Base-by-base conservation (phyloP, 176 grass and related monocot genomes). In the Oryza officinalis region DNA sequence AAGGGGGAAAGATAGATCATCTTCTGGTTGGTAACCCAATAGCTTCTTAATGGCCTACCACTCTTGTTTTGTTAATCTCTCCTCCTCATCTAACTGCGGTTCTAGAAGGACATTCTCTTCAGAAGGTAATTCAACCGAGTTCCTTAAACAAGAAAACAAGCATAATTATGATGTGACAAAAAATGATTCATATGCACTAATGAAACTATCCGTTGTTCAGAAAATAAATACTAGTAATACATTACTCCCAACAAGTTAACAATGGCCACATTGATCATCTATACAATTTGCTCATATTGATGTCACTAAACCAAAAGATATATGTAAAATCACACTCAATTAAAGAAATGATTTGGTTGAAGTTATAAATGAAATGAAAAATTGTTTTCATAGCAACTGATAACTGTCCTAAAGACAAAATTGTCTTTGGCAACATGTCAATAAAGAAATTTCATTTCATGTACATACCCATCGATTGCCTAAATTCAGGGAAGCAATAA, bases 21-120 rank as follows among this genome's bases (percentile, higher is more conserved):
- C 93, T 63, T 95, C 92, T 44, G 82, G 72, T 82, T 95, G 96
- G 80, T 85, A 95, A 85, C 91, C 95, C 77, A 98, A 75, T 33
- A 98, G 71, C 88, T 98, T 95, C 84, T 98, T 98, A 65, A 98
- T 83, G 65, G 96, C 91, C 76, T 90, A 89, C 96, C 96, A 98
- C 83, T 98, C 96, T 93, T 98, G 93, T 82, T 95, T 98, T 8
- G 93, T 93, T 65, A 98, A 78, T 30, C 88, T 91, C 65, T 98
- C 89, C 79, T 90, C 90, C 49, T 98, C 93, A 77, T 85, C 88
- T 78, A 88, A 78, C 59, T 89, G 81, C 69, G 69, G 44, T 87
- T 90, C 90, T 88, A 67, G 57, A 25, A 65, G 71, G 80, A 50
- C 67, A 84, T 77, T 61, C 72, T 88, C 76, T 79, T 82, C 89